Conservation (phyloP, 495 filamentous ascomycete genomes). For the Penicillium alfredii region DNA sequence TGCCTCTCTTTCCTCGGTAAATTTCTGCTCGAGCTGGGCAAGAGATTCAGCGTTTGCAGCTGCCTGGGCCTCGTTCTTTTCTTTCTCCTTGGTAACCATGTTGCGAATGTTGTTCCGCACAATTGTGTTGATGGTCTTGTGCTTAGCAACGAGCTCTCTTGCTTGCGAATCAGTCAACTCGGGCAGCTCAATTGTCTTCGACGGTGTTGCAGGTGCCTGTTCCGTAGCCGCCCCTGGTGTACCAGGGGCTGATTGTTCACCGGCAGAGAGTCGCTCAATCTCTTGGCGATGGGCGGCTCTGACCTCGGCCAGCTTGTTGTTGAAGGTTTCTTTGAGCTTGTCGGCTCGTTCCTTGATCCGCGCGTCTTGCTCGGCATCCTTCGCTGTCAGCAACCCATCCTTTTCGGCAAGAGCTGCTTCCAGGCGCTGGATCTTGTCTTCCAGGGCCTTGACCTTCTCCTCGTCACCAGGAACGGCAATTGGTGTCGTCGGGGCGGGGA, state of each 20-base stretch:
- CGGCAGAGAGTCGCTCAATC: slow-evolving; percentile 57
- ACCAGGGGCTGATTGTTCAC: slow-evolving; percentile 43
- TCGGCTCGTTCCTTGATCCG: slow-evolving; percentile 62
- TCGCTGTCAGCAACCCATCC: slow-evolving; percentile 30
- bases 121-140: slow-evolving; percentile 59
- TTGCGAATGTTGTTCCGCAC: slow-evolving; percentile 60
- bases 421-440: slow-evolving; percentile 43
- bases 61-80: slow-evolving; percentile 41
- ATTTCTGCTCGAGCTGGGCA: slow-evolving; percentile 40
- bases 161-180: slow-evolving; percentile 55
- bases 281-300: slow-evolving; percentile 50
- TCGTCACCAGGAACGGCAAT: slow-evolving; percentile 24
- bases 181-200: slow-evolving; percentile 27
- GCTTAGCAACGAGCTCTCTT: slow-evolving; percentile 56
- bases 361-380: slow-evolving; percentile 44
- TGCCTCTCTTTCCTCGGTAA: slow-evolving; percentile 53
- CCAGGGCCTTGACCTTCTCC: slow-evolving; percentile 32
- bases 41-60: slow-evolving; percentile 25
- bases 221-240: slow-evolving; percentile 24
- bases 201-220: slow-evolving; percentile 33
- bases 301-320: slow-evolving; percentile 61
- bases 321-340: slow-evolving; percentile 64
- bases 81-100: slow-evolving; percentile 51
- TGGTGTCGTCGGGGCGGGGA: slow-evolving; percentile 24
- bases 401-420: slow-evolving; percentile 48